A percentile compares a stretch with the other conserved stretches of the same genome.
Evolutionary conservation across 1,284 basidiomycete species (phyloP).

Genomic region (Apiotrichum siamense): DNA sequence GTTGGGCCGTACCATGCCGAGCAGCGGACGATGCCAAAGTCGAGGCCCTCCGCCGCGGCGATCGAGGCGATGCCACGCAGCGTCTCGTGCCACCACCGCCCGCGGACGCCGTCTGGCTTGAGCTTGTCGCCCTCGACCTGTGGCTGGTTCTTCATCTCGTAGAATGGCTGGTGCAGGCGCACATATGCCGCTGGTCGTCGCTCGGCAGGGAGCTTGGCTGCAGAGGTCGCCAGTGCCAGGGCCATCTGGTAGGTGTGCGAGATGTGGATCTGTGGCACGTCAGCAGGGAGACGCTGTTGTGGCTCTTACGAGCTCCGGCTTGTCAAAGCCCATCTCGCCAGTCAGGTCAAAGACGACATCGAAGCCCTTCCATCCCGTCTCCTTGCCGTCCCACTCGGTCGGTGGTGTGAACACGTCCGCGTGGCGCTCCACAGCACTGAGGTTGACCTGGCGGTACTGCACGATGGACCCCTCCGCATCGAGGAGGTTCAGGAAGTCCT

Average conservation of each 20-base stretch:
- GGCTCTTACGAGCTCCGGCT: slow-evolving; percentile 59
- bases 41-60: slow-evolving; percentile 55
- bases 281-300: neutral
- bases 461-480: slow-evolving; percentile 13
- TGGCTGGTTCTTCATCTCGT: slow-evolving; percentile 56
- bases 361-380: slow-evolving; percentile 24
- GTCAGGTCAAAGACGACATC: slow-evolving; percentile 44
- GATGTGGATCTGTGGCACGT: slow-evolving; percentile 55
- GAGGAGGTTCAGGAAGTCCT: slow-evolving; percentile 65
- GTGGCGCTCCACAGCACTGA: slow-evolving; percentile 53
- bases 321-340: slow-evolving; percentile 71
- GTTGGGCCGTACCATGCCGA: slow-evolving; percentile 40
- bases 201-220: slow-evolving; percentile 56
- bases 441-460: slow-evolving; percentile 74
- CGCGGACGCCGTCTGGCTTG: slow-evolving; percentile 65
- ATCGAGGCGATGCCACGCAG: slow-evolving; percentile 69
- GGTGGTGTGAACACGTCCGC: slow-evolving; percentile 36
- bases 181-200: slow-evolving; percentile 66
- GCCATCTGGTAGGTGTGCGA: slow-evolving; percentile 68
- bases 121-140: slow-evolving; percentile 64
- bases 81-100: slow-evolving; percentile 86
- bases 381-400: slow-evolving; percentile 15
- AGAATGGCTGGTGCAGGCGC: slow-evolving; percentile 72
- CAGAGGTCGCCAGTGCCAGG: slow-evolving; percentile 56
- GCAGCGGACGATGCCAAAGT: slow-evolving; percentile 62